Conservation (phyloP, 1,284 basidiomycete species). For the Ustilago cynodontis region DNA sequence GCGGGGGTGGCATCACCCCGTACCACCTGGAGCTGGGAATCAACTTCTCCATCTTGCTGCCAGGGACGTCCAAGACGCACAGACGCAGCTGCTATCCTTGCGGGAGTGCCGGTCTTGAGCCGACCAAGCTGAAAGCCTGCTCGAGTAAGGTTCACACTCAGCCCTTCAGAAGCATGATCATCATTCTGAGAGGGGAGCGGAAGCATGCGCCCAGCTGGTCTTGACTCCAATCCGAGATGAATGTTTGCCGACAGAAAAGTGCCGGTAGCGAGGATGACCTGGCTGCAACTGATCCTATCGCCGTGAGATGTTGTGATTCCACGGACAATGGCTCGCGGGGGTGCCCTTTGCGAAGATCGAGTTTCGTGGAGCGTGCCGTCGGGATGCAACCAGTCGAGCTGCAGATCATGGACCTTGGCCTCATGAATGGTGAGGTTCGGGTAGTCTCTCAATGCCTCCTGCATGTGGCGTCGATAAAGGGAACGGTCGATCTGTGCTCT, state of each 20-base stretch:
- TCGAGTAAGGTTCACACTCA: slow-evolving; percentile 79
- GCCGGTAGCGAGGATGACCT: slow-evolving; percentile 88
- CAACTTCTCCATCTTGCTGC: slow-evolving; percentile 15
- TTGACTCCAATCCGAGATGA: slow-evolving; percentile 83
- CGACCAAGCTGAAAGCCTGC: slow-evolving; percentile 85
- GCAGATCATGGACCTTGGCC: slow-evolving; percentile 83
- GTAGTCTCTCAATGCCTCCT: slow-evolving; percentile 77
- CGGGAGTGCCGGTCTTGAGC: slow-evolving; percentile 90
- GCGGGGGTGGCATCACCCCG: slow-evolving; percentile 41
- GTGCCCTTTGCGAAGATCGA: slow-evolving; percentile 20
- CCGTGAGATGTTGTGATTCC: slow-evolving; percentile 84
- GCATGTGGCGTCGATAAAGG: slow-evolving; percentile 85
- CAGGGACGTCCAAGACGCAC: slow-evolving; percentile 75
- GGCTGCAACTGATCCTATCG: slow-evolving; percentile 80
- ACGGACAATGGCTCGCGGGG: slow-evolving; percentile 74
- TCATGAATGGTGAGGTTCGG: slow-evolving; percentile 79
- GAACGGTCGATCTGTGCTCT: slow-evolving; percentile 87
- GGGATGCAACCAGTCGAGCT: slow-evolving; percentile 74
- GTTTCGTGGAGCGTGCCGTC: slow-evolving; percentile 1
- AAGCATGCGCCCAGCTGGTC: slow-evolving; percentile 84
- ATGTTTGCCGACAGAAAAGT: slow-evolving; percentile 90
- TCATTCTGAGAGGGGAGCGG: slow-evolving; percentile 76
- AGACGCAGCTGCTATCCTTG: slow-evolving; percentile 78
- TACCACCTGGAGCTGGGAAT: slow-evolving; percentile 41
- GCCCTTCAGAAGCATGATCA: slow-evolving; percentile 73